Percentiles rank a stretch among this genome's conserved stretches.
Evolutionary conservation across 73 alveolate species (phyloP).

Genomic region (Halteria grandinella): DNA sequence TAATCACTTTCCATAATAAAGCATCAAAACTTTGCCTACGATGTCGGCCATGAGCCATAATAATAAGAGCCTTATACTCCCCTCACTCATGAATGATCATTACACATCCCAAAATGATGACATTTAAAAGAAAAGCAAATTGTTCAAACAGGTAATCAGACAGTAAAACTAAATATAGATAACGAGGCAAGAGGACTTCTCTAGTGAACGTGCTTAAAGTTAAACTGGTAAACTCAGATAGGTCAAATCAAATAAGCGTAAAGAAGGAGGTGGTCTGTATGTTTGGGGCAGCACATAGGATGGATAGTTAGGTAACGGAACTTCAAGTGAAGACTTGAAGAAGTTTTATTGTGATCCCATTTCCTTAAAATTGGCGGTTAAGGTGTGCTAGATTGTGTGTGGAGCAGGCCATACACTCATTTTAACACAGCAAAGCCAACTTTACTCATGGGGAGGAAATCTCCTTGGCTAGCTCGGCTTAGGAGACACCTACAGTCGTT

Average conservation of each 20-base stretch:
- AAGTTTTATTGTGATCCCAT: not conserved
- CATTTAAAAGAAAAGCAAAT: too few species aligned
- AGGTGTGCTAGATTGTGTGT: slow-evolving; percentile 12
- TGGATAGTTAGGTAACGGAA: slow-evolving; percentile 4
- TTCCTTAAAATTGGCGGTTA: not conserved
- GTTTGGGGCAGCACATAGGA: slow-evolving; percentile 42
- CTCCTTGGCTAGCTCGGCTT: slow-evolving; percentile 29
- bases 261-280: slow-evolving; percentile 1
- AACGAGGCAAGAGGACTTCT: too few species aligned
- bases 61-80: too few species aligned
- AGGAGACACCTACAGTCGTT: not conserved
- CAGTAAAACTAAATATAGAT: too few species aligned
- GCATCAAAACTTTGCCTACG: too few species aligned
- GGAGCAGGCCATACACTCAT: slow-evolving; percentile 51
- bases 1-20: too few species aligned
- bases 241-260: not conserved
- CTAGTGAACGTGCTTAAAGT: too few species aligned
- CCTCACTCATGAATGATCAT: too few species aligned
- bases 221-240: not conserved
- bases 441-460: slow-evolving; percentile 43
- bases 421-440: not conserved
- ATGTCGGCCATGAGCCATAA: too few species aligned
- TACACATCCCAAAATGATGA: too few species aligned
- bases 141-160: too few species aligned
- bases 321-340: not conserved